Percentiles rank a stretch among this genome's conserved stretches.
phyloP scores from a whole-genome alignment of 23 red algal genomes.

The Gracilaria caudata region DNA sequence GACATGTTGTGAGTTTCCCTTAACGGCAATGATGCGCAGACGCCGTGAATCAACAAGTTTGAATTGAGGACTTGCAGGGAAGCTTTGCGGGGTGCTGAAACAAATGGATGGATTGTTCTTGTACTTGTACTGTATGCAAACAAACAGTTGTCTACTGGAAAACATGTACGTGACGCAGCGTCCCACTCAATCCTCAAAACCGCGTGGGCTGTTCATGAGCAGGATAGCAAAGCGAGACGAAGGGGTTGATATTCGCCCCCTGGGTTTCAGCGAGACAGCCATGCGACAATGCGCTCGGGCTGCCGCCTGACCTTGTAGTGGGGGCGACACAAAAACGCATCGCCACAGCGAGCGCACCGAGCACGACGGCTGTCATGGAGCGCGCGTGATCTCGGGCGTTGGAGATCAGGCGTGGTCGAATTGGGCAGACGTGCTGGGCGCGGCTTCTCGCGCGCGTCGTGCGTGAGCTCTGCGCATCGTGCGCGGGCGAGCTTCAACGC shows the following conservation, averaged over 20 bases:
- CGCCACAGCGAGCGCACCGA: background rate
- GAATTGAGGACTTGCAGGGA: too few species aligned
- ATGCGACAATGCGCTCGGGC: conserved; percentile 10
- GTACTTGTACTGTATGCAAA: too few species aligned
- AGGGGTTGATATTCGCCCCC: conserved; percentile 1
- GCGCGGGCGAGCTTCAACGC: too few species aligned
- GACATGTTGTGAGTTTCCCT: too few species aligned
- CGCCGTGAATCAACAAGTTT: too few species aligned
- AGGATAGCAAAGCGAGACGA: conserved; percentile 36
- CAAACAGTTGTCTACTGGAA: too few species aligned
- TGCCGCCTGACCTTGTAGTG: conserved; percentile 16
- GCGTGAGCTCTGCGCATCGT: too few species aligned
- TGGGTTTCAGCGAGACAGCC: conserved; percentile 29
- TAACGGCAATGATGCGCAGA: too few species aligned
- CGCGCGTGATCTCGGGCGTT: background rate
- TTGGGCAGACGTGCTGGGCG: too few species aligned
- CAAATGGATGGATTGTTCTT: conserved; percentile 11
- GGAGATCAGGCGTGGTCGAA: too few species aligned
- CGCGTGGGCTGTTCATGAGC: background rate
- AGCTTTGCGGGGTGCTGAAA: too few species aligned
- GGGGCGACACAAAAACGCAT: background rate
- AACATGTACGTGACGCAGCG: conserved; percentile 29
- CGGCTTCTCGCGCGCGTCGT: too few species aligned
- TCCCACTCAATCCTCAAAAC: conserved; percentile 20
- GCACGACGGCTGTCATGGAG: background rate